A percentile compares a stretch with the other conserved stretches of the same genome.
Evolutionary conservation across 2,329 filamentous ascomycete genomes (phyloP).

Genomic region (Leptographium wingfieldii): DNA sequence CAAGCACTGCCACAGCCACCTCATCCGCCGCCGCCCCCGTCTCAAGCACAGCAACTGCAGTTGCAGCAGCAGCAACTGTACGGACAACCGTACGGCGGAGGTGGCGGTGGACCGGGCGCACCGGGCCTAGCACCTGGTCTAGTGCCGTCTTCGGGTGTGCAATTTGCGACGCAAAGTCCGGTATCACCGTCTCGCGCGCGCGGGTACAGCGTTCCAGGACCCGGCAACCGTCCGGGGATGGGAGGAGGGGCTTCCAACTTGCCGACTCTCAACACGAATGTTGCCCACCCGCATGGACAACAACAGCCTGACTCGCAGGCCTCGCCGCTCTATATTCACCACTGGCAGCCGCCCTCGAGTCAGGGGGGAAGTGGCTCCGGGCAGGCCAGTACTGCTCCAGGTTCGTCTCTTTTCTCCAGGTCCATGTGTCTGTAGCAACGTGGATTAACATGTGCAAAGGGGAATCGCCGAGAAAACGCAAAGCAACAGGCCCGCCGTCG

Average conservation of each 20-base stretch:
- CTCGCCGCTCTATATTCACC: constrained; percentile 77
- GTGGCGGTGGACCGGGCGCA: constrained; percentile 24
- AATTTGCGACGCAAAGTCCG: constrained; percentile 31
- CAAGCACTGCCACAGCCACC: constrained; percentile 16
- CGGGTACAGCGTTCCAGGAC: constrained; percentile 34
- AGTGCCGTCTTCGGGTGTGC: constrained; percentile 21
- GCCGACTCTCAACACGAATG: constrained; percentile 39
- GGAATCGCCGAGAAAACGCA: constrained; percentile 76
- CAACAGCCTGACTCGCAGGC: constrained; percentile 50
- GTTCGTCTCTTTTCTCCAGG: constrained; percentile 1
- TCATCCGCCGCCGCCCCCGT: not conserved
- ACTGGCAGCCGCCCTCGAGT: constrained; percentile 69
- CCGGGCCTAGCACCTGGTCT: constrained; percentile 17
- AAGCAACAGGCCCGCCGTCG: constrained; percentile 48
- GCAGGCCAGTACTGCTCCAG: constrained; percentile 2
- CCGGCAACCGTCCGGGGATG: constrained; percentile 22
- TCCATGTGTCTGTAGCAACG: not conserved
- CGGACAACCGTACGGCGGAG: not conserved
- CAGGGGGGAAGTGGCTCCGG: constrained; percentile 1
- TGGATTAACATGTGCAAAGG: constrained; percentile 30
- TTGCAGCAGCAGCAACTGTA: constrained; percentile 3
- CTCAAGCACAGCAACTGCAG: not conserved
- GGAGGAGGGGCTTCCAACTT: constrained; percentile 47
- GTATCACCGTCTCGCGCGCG: constrained; percentile 35
- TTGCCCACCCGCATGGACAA: not conserved